Percentiles rank a stretch among this genome's conserved stretches.
Evolutionary conservation across 2,329 filamentous ascomycete genomes (phyloP).

Genomic region (Aureobasidium sp.): DNA sequence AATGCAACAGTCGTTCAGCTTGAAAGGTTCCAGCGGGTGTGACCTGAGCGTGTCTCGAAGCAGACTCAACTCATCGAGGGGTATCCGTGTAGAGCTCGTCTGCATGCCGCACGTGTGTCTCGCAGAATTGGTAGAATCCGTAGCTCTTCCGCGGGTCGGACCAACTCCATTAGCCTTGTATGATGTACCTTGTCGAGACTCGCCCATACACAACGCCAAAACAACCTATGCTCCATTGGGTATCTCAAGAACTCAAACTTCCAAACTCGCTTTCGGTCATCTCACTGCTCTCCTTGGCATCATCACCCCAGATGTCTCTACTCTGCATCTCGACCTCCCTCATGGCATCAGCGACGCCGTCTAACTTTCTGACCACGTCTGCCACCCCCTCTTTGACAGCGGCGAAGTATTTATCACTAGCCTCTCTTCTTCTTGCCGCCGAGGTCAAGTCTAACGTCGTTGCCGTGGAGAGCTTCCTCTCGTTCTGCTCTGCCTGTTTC

Average conservation of each 20-base stretch:
- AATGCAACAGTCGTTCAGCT: no score
- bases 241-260: neutral
- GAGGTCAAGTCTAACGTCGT: conserved; percentile 79
- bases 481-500: conserved; percentile 9
- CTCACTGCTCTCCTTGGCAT: neutral
- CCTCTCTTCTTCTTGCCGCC: conserved; percentile 74
- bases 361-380: conserved; percentile 86
- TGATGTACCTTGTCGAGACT: no score
- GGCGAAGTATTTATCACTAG: conserved; percentile 88
- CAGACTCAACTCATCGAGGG: no score
- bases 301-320: conserved; percentile 72
- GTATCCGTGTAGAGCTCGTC: no score
- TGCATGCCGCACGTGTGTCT: no score
- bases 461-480: conserved; percentile 34
- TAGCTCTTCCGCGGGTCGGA: no score
- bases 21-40: no score
- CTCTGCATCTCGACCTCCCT: conserved; percentile 81
- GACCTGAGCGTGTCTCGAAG: no score
- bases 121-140: no score
- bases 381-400: conserved; percentile 81
- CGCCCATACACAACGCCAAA: no score
- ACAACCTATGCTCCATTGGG: no score
- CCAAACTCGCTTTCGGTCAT: neutral
- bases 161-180: no score
- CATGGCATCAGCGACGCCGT: conserved; percentile 86